Percentiles rank a stretch among this genome's conserved stretches.
These are phyloP conservation scores for Phialocephala sp. DNA, from an alignment of 2,329 filamentous ascomycete genomes.

Conservation along the genomic window DNA sequence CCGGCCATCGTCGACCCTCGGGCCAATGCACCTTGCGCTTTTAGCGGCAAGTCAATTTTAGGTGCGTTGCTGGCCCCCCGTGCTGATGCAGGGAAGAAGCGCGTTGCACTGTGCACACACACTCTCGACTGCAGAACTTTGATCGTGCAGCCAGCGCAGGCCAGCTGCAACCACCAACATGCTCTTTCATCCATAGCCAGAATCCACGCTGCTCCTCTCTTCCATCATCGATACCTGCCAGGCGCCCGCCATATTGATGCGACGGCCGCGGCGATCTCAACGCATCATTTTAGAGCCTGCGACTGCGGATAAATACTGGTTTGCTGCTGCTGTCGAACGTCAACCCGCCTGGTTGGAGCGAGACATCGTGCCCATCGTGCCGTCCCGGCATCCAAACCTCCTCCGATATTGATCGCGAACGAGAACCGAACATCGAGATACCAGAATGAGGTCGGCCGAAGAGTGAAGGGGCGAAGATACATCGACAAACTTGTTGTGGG, in stretches of 20 bases:
- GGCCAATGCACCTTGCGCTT: neutral
- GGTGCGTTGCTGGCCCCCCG: neutral
- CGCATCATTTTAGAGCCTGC: neutral
- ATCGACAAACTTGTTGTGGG: neutral
- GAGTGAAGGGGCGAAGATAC: neutral
- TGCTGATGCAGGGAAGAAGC: constrained; percentile 7
- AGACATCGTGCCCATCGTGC: neutral
- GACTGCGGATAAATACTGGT: constrained; percentile 6
- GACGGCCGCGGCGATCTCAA: neutral
- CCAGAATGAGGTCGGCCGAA: neutral
- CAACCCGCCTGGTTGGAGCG: constrained; percentile 8
- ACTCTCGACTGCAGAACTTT: constrained; percentile 1
- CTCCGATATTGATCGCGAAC: constrained; percentile 6
- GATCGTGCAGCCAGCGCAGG: neutral
- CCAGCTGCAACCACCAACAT: neutral
- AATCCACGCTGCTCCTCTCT: neutral
- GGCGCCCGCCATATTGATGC: neutral
- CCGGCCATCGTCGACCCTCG: neutral
- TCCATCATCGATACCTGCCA: neutral
- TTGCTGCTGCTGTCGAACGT: constrained; percentile 4
- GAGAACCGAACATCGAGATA: neutral
- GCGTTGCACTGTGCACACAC: neutral
- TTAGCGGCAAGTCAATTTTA: neutral
- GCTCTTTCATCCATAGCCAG: neutral
- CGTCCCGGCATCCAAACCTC: constrained; percentile 12